Percentiles rank a stretch among this genome's conserved stretches.
phyloP scores from a whole-genome alignment of 1,139 yeast genomes.

The Debaryomycetaceae sp. region DNA sequence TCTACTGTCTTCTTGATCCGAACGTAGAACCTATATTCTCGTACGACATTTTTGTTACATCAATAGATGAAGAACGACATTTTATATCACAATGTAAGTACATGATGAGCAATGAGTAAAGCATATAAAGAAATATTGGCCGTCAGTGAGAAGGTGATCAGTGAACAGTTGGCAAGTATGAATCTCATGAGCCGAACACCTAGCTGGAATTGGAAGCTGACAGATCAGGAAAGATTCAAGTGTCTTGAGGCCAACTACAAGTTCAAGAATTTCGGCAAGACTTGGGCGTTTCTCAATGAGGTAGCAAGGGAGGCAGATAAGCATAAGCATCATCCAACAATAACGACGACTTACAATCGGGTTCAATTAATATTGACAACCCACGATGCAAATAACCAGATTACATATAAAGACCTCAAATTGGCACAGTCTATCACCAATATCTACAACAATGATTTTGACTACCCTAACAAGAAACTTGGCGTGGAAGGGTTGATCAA shows the following conservation, averaged over 20 bases:
- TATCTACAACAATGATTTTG: slow-evolving; percentile 6
- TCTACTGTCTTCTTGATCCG: background rate
- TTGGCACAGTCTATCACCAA: slow-evolving; percentile 45
- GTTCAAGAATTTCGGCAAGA: slow-evolving; percentile 51
- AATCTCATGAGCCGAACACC: slow-evolving; percentile 1
- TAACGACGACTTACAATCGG: slow-evolving; percentile 58
- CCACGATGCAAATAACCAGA: slow-evolving; percentile 56
- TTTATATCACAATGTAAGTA: background rate
- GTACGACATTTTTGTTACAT: background rate
- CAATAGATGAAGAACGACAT: background rate
- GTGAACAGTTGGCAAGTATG: slow-evolving; percentile 4
- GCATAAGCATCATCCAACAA: slow-evolving; percentile 72
- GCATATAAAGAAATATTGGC: background rate
- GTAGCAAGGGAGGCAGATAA: slow-evolving; percentile 60
- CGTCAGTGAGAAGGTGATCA: slow-evolving; percentile 2
- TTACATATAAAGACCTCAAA: slow-evolving; percentile 57
- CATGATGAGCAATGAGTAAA: background rate
- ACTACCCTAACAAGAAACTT: slow-evolving; percentile 1
- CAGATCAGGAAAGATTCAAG: slow-evolving; percentile 2
- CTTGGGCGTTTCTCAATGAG: slow-evolving; percentile 64
- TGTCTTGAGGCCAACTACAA: slow-evolving; percentile 24
- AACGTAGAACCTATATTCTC: background rate
- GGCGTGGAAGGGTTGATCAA: slow-evolving; percentile 3
- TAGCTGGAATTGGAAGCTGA: slow-evolving; percentile 2
- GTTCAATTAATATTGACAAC: slow-evolving; percentile 61